A percentile compares a stretch with the other conserved stretches of the same genome.
Evolutionary conservation across 768 basidiomycete genomes (phyloP).

Genomic region (Pholiota molesta): DNA sequence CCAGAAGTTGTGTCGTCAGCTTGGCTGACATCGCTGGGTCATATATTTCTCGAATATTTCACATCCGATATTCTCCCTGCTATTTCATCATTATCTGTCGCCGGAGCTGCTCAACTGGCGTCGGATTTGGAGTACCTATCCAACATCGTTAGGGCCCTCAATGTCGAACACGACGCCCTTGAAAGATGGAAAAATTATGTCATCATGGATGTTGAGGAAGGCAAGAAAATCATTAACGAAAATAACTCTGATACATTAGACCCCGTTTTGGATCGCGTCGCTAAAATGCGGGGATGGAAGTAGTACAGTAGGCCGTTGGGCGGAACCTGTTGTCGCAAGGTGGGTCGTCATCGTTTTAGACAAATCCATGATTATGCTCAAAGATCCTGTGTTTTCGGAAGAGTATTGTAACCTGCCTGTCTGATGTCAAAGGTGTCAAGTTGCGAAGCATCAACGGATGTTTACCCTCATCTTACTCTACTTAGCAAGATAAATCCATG

Average conservation of each 20-base stretch:
- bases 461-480: background rate
- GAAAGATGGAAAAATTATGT: constrained; percentile 77
- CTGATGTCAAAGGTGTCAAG: constrained; percentile 10
- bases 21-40: constrained; percentile 92
- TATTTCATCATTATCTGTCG: constrained; percentile 60
- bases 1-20: constrained; percentile 85
- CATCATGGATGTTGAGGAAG: constrained; percentile 61
- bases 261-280: constrained; percentile 38
- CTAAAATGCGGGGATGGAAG: constrained; percentile 40
- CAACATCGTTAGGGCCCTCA: constrained; percentile 88
- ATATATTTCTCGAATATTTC: constrained; percentile 75
- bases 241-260: constrained; percentile 29
- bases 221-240: constrained; percentile 34
- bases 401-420: constrained; percentile 2
- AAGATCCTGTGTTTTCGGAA: constrained; percentile 13
- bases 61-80: constrained; percentile 70
- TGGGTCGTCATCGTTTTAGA: constrained; percentile 5
- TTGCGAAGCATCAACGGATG: constrained; percentile 10
- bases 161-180: constrained; percentile 82
- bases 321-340: constrained; percentile 7
- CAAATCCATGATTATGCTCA: constrained; percentile 14
- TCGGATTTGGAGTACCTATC: constrained; percentile 89
- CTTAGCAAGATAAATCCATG: constrained; percentile 16
- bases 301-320: constrained; percentile 10
- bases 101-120: constrained; percentile 81